A percentile compares a stretch with the other conserved stretches of the same genome.
These are phyloP conservation scores for Cyclotella atomus DNA, from an alignment of 108 stramenopile genomes.

Conservation along the genomic window DNA sequence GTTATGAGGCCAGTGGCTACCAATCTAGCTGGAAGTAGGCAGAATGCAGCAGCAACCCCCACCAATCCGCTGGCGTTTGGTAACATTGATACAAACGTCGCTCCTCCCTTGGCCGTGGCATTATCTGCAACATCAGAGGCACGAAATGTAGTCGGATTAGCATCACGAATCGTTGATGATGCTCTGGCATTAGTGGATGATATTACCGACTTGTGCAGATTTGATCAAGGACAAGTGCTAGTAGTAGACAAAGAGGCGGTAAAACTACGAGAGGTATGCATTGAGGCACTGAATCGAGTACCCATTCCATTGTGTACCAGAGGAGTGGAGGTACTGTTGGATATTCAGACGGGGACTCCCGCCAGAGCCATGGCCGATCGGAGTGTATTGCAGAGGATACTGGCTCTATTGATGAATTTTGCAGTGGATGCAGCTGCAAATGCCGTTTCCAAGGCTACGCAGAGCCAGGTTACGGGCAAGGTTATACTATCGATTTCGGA, in stretches of 20 bases:
- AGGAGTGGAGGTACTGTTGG: slow-evolving; percentile 40
- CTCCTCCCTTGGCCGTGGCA: slow-evolving; percentile 21
- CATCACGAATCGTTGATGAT: slow-evolving; percentile 39
- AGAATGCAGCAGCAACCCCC: no score
- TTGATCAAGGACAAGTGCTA: slow-evolving; percentile 46
- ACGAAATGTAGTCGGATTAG: slow-evolving; percentile 30
- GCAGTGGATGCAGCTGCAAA: slow-evolving; percentile 50
- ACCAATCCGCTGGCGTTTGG: no score
- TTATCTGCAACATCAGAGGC: slow-evolving; percentile 42
- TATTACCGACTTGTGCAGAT: slow-evolving; percentile 49
- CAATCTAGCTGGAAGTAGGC: no score
- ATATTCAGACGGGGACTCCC: slow-evolving; percentile 45
- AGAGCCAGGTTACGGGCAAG: slow-evolving; percentile 8
- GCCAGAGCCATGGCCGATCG: slow-evolving; percentile 23
- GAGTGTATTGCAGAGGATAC: slow-evolving; percentile 25
- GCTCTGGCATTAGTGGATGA: slow-evolving; percentile 46
- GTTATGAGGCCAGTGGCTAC: background rate
- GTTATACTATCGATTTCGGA: slow-evolving; percentile 38
- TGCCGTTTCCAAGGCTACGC: slow-evolving; percentile 24
- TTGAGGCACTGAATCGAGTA: slow-evolving; percentile 27
- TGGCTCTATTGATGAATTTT: slow-evolving; percentile 42
- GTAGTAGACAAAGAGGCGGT: slow-evolving; percentile 44
- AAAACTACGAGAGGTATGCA: slow-evolving; percentile 37
- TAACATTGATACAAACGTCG: no score
- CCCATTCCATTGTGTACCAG: slow-evolving; percentile 15